phyloP scores from a whole-genome alignment of 371 early-diverging fungal species.

The Phascolomyces articulosus region DNA sequence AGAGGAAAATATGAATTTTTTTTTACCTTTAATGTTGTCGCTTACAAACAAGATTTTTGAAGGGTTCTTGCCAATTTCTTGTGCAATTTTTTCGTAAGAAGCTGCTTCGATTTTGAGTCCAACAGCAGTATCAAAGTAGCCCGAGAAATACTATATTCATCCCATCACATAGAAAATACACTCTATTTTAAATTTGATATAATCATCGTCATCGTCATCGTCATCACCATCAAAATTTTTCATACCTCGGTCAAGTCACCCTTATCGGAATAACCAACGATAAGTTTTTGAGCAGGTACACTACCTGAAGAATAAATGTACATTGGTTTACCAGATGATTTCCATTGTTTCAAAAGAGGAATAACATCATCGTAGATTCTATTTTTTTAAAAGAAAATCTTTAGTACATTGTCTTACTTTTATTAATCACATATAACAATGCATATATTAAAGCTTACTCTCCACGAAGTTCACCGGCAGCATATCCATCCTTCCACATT shows the following conservation, averaged over 20 bases:
- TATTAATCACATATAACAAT: background rate
- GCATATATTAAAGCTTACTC: conserved; percentile 61
- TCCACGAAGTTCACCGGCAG: conserved; percentile 74
- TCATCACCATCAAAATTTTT: background rate
- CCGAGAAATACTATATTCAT: conserved; percentile 75
- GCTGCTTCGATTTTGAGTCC: conserved; percentile 74
- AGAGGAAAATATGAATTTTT: too few species aligned
- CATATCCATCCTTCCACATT: conserved; percentile 92
- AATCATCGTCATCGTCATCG: too few species aligned
- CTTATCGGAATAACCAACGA: conserved; percentile 81
- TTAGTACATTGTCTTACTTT: background rate
- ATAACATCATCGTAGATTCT: conserved; percentile 89
- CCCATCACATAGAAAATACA: too few species aligned
- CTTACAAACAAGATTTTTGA: conserved; percentile 77
- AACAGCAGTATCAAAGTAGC: conserved; percentile 89
- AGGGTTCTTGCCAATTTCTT: conserved; percentile 60
- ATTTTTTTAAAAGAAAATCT: background rate
- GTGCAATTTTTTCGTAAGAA: conserved; percentile 78
- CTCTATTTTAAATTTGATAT: too few species aligned
- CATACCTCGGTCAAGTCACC: conserved; percentile 80
- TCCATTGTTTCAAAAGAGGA: conserved; percentile 75
- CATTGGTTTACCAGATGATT: conserved; percentile 57
- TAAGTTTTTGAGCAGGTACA: conserved; percentile 88
- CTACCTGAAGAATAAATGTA: conserved; percentile 96
- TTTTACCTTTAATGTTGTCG: conserved; percentile 83